Conservation (phyloP, 1,139 yeast species). For the Waltiozyma sp. region DNA sequence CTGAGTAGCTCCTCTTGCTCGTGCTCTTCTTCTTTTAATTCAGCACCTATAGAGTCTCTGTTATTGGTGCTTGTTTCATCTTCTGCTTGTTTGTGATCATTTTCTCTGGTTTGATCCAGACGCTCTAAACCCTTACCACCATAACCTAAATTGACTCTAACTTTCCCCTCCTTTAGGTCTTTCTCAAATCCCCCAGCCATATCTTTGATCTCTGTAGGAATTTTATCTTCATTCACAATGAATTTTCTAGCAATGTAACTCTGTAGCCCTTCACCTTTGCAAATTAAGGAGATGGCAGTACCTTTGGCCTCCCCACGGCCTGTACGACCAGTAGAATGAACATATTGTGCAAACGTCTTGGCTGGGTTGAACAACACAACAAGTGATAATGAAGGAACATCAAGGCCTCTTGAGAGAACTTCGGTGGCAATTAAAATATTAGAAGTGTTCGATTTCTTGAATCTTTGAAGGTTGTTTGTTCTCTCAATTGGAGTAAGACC, state of each 20-base stretch:
- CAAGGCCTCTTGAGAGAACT: slow-evolving; percentile 89
- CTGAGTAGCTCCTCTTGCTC: slow-evolving; percentile 41
- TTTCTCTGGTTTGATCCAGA: slow-evolving; percentile 14
- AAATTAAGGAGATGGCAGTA: slow-evolving; percentile 65
- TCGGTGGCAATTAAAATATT: slow-evolving; percentile 80
- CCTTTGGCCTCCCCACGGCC: slow-evolving; percentile 76
- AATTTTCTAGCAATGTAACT: slow-evolving; percentile 66
- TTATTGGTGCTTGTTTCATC: slow-evolving; percentile 7
- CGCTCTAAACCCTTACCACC: slow-evolving; percentile 81
- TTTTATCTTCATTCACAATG: slow-evolving; percentile 40
- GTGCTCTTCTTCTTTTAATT: background rate
- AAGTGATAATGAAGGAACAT: slow-evolving; percentile 69
- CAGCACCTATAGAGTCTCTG: slow-evolving; percentile 22
- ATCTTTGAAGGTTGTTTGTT: slow-evolving; percentile 61
- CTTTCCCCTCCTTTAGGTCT: slow-evolving; percentile 62
- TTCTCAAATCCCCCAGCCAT: slow-evolving; percentile 48
- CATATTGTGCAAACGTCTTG: slow-evolving; percentile 88
- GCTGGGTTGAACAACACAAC: slow-evolving; percentile 89
- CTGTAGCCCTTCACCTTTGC: slow-evolving; percentile 52
- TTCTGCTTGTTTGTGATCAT: slow-evolving; percentile 10
- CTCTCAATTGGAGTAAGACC: slow-evolving; percentile 87
- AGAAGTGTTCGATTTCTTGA: slow-evolving; percentile 41
- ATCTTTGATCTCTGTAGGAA: slow-evolving; percentile 34
- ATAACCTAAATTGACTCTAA: slow-evolving; percentile 63
- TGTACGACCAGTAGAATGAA: slow-evolving; percentile 93